phyloP scores from a whole-genome alignment of 2,329 filamentous ascomycete species.

The Clarireedia homoeocarpa region DNA sequence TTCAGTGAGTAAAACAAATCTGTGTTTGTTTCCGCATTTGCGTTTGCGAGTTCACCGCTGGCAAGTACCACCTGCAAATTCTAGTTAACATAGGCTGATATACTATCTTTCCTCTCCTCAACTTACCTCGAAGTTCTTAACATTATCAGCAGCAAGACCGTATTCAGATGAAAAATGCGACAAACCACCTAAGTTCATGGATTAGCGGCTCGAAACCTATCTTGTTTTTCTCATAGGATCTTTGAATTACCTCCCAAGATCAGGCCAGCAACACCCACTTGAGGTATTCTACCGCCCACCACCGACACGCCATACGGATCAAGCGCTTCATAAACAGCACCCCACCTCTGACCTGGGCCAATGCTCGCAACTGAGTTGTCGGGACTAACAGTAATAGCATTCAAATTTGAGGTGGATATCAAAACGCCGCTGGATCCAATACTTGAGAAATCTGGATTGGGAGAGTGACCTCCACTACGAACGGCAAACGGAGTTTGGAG shows the following conservation, averaged over 20 bases:
- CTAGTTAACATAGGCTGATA: neutral
- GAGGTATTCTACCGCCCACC: neutral
- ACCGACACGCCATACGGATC: neutral
- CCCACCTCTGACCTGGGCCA: neutral
- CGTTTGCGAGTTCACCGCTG: conserved; percentile 21
- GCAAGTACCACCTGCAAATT: neutral
- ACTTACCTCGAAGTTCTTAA: neutral
- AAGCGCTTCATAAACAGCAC: neutral
- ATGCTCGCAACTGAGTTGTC: neutral
- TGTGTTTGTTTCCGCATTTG: conserved; percentile 35
- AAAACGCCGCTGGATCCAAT: neutral
- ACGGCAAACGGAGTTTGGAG: neutral
- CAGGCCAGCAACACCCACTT: neutral
- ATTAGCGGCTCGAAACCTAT: neutral
- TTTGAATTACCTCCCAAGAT: neutral
- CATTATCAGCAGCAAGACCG: neutral
- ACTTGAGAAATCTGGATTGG: neutral
- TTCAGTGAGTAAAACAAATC: conserved; percentile 39
- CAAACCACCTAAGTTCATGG: neutral
- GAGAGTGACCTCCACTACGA: neutral
- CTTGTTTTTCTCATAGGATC: neutral
- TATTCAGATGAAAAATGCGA: neutral
- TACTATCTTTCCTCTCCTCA: neutral
- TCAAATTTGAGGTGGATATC: neutral
- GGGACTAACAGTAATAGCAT: neutral